Evolutionary conservation across 2,329 filamentous ascomycete genomes (phyloP).

Genomic region (Atkinsonella hypoxylon): DNA sequence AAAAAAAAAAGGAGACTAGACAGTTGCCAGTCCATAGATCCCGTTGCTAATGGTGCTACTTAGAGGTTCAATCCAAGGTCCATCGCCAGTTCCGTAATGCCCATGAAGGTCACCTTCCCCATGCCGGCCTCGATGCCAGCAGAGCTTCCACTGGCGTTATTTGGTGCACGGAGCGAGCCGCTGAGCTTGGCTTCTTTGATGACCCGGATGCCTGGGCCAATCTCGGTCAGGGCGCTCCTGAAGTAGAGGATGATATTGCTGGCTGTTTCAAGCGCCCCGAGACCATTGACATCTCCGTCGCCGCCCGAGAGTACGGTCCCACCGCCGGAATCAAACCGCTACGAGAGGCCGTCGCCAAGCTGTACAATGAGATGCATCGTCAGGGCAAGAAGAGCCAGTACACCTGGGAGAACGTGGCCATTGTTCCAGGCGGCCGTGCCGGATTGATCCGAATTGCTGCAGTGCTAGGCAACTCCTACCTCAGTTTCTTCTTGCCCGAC

Average conservation of each 20-base stretch:
- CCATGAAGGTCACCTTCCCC: conserved; percentile 81
- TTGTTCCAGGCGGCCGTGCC: conserved; percentile 85
- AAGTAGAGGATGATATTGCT: conserved; percentile 85
- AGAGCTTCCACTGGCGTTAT: conserved; percentile 88
- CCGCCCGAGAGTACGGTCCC: conserved; percentile 80
- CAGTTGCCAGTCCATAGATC: neutral
- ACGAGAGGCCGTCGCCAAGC: conserved; percentile 73
- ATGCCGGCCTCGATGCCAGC: conserved; percentile 80
- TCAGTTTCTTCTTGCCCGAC: conserved; percentile 89
- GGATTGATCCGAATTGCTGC: conserved; percentile 91
- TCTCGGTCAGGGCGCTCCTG: conserved; percentile 83
- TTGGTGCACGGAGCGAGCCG: conserved; percentile 80
- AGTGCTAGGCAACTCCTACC: conserved; percentile 81
- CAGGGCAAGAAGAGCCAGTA: conserved; percentile 80
- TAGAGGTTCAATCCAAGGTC: conserved; percentile 74
- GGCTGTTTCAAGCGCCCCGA: conserved; percentile 78
- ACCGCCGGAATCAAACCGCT: conserved; percentile 89
- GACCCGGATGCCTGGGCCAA: conserved; percentile 81
- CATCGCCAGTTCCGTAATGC: conserved; percentile 82
- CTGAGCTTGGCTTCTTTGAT: conserved; percentile 79
- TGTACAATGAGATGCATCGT: conserved; percentile 90
- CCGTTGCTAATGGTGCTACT: conserved; percentile 8
- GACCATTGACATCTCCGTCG: conserved; percentile 64
- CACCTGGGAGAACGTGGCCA: conserved; percentile 95
- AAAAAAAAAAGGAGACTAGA: neutral